A percentile compares a stretch with the other conserved stretches of the same genome.
Conservation (phyloP, 1,284 basidiomycete species). For the Athelia sp. region DNA sequence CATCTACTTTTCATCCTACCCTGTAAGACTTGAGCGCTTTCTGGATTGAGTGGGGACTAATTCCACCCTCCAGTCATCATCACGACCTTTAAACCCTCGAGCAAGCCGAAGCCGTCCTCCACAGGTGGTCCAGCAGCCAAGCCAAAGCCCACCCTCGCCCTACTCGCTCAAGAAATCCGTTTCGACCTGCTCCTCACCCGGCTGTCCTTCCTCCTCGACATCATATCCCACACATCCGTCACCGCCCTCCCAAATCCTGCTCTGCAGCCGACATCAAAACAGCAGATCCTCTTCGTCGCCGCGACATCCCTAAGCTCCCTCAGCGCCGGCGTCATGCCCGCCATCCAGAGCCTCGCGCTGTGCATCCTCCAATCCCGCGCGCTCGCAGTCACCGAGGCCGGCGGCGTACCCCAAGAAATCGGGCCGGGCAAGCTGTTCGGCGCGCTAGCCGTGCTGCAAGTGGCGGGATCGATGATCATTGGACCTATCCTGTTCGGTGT, state of each 20-base stretch:
- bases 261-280: not conserved
- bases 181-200: conserved; percentile 65
- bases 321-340: conserved; percentile 59
- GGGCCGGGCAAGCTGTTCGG: conserved; percentile 59
- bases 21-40: conserved; percentile 27
- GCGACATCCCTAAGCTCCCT: conserved; percentile 54
- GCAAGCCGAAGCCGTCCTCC: conserved; percentile 3
- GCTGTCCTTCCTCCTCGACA: conserved; percentile 58
- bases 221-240: conserved; percentile 58
- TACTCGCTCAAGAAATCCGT: conserved; percentile 56
- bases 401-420: conserved; percentile 16
- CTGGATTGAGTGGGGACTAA: not conserved
- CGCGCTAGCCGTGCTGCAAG: conserved; percentile 62
- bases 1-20: conserved; percentile 55
- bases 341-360: conserved; percentile 65
- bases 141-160: conserved; percentile 38
- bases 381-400: conserved; percentile 26
- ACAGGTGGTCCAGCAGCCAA: not conserved
- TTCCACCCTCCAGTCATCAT: conserved; percentile 33
- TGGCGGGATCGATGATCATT: conserved; percentile 61
- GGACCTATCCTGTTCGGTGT: conserved; percentile 71
- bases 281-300: conserved; percentile 50
- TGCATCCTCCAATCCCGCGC: conserved; percentile 57
- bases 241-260: conserved; percentile 43
- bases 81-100: conserved; percentile 32